A percentile compares a stretch with the other conserved stretches of the same genome.
phyloP scores from a whole-genome alignment of 2,329 filamentous ascomycete species.

The Shiraia sp. region DNA sequence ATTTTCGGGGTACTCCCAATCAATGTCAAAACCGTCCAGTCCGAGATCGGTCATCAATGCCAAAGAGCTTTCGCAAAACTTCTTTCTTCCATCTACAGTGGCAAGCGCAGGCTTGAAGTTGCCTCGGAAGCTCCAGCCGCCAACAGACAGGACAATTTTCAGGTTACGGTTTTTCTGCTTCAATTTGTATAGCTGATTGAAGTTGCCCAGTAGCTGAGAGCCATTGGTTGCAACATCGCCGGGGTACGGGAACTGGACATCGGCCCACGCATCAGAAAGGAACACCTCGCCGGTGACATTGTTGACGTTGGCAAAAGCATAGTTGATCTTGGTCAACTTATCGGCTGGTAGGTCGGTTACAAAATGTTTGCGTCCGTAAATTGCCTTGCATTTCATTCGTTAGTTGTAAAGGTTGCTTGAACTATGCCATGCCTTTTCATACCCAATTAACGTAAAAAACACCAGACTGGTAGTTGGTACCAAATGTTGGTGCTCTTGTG shows the following conservation, averaged over 20 bases:
- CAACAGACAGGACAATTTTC: conserved; percentile 79
- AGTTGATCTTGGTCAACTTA: conserved; percentile 85
- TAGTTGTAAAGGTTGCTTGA: background rate
- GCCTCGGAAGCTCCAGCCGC: conserved; percentile 75
- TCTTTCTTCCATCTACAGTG: conserved; percentile 62
- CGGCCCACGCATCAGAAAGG: conserved; percentile 27
- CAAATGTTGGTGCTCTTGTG: conserved; percentile 3
- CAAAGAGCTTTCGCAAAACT: conserved; percentile 72
- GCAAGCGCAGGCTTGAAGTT: conserved; percentile 75
- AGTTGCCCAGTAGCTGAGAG: conserved; percentile 72
- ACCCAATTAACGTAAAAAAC: conserved; percentile 74
- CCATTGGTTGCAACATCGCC: conserved; percentile 68
- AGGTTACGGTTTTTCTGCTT: conserved; percentile 77
- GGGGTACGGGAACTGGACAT: conserved; percentile 66
- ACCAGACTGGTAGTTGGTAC: conserved; percentile 63
- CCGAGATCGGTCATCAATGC: conserved; percentile 79
- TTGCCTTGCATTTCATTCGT: conserved; percentile 57
- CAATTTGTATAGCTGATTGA: conserved; percentile 75
- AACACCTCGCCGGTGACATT: conserved; percentile 73
- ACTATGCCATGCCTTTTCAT: background rate
- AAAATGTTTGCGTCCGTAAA: conserved; percentile 80
- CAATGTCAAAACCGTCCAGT: conserved; percentile 58
- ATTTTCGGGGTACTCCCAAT: conserved; percentile 52
- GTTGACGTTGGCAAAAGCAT: conserved; percentile 85
- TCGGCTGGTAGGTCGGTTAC: conserved; percentile 81